Percentiles rank a stretch among this genome's conserved stretches.
phyloP scores from a whole-genome alignment of 768 basidiomycete genomes.

The Leccinellum luteum region DNA sequence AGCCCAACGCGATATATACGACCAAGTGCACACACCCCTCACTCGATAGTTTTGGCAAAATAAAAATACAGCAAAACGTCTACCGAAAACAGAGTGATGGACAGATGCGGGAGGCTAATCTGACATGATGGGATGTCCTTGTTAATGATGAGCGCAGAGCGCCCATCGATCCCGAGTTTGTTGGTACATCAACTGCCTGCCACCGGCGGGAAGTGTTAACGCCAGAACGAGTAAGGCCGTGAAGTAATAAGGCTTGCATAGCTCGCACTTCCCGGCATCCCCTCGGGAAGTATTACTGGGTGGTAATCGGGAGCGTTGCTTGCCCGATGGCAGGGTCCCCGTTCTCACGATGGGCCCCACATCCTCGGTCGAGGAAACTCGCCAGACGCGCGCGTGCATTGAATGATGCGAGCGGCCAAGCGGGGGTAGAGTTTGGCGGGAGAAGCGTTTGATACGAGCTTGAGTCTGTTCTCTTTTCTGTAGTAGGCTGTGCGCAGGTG shows the following conservation, averaged over 20 bases:
- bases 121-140: constrained; percentile 12
- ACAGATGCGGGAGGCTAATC: constrained; percentile 23
- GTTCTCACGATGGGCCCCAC: constrained; percentile 11
- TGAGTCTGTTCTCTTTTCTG: constrained; percentile 12
- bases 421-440: constrained; percentile 13
- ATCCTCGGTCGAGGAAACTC: neutral
- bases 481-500: constrained; percentile 25
- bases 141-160: constrained; percentile 8
- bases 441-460: constrained; percentile 3
- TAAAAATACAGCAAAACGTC: constrained; percentile 10
- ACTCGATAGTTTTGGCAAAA: constrained; percentile 1
- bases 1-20: neutral
- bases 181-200: constrained; percentile 25
- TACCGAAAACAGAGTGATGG: constrained; percentile 12
- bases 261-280: constrained; percentile 18
- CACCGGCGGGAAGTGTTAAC: constrained; percentile 14
- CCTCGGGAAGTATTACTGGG: constrained; percentile 21
- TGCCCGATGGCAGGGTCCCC: constrained; percentile 5
- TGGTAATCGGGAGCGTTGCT: neutral
- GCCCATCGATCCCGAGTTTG: constrained; percentile 15
- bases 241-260: constrained; percentile 23
- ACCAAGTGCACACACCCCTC: constrained; percentile 9
- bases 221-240: constrained; percentile 13
- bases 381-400: neutral
- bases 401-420: constrained; percentile 4